These are phyloP conservation scores for Cladosporium sp. DNA, from an alignment of 2,329 filamentous ascomycete species.

Conservation along the genomic window DNA sequence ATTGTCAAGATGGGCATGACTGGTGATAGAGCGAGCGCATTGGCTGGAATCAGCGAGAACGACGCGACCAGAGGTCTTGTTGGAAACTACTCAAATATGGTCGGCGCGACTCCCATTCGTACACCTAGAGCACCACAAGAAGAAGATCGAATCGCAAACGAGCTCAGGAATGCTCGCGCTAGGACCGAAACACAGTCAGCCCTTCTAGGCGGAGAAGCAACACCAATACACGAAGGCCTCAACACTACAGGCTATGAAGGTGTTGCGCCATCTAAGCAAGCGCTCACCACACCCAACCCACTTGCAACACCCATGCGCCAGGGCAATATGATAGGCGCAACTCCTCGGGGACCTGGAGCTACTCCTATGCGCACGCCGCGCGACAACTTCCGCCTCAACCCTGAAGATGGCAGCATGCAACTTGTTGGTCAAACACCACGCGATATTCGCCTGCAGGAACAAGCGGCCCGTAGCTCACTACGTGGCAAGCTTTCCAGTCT, in stretches of 20 bases:
- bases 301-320: slow-evolving; percentile 84
- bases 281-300: slow-evolving; percentile 89
- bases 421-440: slow-evolving; percentile 73
- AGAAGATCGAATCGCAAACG: slow-evolving; percentile 94
- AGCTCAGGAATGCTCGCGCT: slow-evolving; percentile 90
- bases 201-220: slow-evolving; percentile 90
- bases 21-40: slow-evolving; percentile 77
- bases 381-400: slow-evolving; percentile 83
- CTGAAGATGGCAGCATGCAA: slow-evolving; percentile 65
- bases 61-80: slow-evolving; percentile 82
- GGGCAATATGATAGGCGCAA: slow-evolving; percentile 65
- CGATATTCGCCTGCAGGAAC: slow-evolving; percentile 72
- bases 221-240: slow-evolving; percentile 77
- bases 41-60: slow-evolving; percentile 71
- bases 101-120: slow-evolving; percentile 81
- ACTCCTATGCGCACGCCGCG: slow-evolving; percentile 63
- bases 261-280: slow-evolving; percentile 75
- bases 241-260: slow-evolving; percentile 88
- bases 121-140: slow-evolving; percentile 89
- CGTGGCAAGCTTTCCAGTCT: slow-evolving; percentile 75
- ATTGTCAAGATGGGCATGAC: slow-evolving; percentile 99
- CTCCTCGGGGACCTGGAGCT: slow-evolving; percentile 68
- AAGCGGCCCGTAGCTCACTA: slow-evolving; percentile 68
- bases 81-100: slow-evolving; percentile 80
- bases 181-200: slow-evolving; percentile 93